Conservation (phyloP, 2,329 filamentous ascomycete species). For the Trichoderma sp. region DNA sequence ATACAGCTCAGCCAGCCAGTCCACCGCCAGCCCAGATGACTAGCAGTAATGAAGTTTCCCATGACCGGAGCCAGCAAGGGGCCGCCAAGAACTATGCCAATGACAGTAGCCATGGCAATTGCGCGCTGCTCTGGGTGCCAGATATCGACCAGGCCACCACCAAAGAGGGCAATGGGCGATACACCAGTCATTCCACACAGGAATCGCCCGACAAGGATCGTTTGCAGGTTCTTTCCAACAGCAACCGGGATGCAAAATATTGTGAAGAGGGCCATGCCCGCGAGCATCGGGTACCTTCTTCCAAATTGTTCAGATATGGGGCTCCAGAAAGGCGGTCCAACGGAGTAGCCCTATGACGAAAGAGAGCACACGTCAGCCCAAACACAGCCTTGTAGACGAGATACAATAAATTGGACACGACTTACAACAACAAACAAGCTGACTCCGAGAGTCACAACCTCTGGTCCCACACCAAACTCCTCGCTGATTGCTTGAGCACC, state of each 20-base stretch:
- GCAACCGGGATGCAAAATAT: constrained; percentile 16
- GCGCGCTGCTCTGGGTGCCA: constrained; percentile 14
- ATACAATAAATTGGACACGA: background rate
- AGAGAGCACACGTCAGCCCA: background rate
- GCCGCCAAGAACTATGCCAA: constrained; percentile 14
- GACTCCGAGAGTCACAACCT: constrained; percentile 15
- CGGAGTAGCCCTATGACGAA: constrained; percentile 16
- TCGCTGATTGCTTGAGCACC: constrained; percentile 16
- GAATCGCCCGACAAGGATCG: constrained; percentile 13
- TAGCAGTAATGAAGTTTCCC: constrained; percentile 11
- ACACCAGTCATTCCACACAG: constrained; percentile 9
- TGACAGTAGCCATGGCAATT: constrained; percentile 10
- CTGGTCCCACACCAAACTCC: constrained; percentile 4
- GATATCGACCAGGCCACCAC: constrained; percentile 13
- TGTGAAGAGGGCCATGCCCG: constrained; percentile 10
- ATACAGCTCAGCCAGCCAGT: constrained; percentile 13
- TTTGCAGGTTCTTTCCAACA: constrained; percentile 7
- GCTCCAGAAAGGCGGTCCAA: constrained; percentile 56
- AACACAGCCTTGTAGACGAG: background rate
- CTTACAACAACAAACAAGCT: constrained; percentile 16
- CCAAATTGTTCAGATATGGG: constrained; percentile 65
- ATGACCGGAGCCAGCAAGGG: constrained; percentile 15
- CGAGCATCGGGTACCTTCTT: constrained; percentile 33
- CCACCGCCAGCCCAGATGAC: constrained; percentile 15
- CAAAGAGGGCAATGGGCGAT: constrained; percentile 11